Evolutionary conservation across 129 eudicot species (phyloP).

Genomic region (Mikania micrantha): DNA sequence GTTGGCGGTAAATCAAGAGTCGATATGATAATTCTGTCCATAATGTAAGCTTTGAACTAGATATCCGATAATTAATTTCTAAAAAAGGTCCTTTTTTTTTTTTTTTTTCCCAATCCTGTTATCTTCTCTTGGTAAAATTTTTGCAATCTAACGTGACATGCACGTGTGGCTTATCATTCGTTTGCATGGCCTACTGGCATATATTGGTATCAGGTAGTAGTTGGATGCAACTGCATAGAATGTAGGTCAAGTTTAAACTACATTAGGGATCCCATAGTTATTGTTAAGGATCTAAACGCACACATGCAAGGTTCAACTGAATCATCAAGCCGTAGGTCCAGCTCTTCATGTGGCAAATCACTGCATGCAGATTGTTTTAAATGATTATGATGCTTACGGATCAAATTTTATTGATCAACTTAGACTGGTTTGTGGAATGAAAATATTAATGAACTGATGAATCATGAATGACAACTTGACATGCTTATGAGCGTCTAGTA

Average conservation of each 20-base stretch:
- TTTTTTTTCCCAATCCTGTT: conserved; percentile 3
- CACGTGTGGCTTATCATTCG: background rate
- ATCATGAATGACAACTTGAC: too few relatives aligned
- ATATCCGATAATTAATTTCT: conserved; percentile 16
- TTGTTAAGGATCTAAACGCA: conserved; percentile 29
- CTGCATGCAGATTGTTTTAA: background rate
- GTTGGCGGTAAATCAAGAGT: conserved; percentile 46
- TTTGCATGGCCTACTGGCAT: conserved; percentile 2
- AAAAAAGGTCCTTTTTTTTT: background rate
- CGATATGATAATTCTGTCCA: conserved; percentile 25
- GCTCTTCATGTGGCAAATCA: conserved; percentile 8
- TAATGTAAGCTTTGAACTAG: conserved; percentile 21
- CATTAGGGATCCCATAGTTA: conserved; percentile 19
- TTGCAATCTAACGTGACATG: background rate
- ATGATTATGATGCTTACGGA: background rate
- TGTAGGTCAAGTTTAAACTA: conserved; percentile 39
- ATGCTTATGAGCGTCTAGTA: too few relatives aligned
- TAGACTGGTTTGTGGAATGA: background rate
- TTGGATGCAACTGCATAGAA: conserved; percentile 21
- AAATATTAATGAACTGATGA: too few relatives aligned
- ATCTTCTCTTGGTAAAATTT: background rate
- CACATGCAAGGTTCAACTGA: conserved; percentile 1
- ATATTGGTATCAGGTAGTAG: conserved; percentile 27
- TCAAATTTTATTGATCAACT: background rate
- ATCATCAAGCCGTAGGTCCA: conserved; percentile 8